These are phyloP conservation scores for Phaeotremella skinneri DNA, from an alignment of 768 basidiomycete species.

Conservation along the genomic window DNA sequence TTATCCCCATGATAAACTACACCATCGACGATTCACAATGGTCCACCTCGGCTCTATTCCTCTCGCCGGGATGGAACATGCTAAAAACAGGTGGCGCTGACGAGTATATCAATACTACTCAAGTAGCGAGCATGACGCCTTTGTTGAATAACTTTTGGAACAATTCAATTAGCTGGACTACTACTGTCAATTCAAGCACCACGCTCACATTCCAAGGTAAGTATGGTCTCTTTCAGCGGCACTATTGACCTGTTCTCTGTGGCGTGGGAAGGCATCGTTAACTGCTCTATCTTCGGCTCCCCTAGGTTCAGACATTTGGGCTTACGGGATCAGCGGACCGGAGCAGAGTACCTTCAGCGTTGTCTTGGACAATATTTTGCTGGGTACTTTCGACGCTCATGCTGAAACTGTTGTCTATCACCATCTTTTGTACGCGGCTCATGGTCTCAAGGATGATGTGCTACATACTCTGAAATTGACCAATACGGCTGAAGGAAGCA, in stretches of 20 bases:
- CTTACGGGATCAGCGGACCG: constrained; percentile 30
- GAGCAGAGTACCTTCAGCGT: constrained; percentile 19
- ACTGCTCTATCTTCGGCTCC: too few species aligned
- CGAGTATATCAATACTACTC: constrained; percentile 20
- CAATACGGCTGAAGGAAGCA: constrained; percentile 11
- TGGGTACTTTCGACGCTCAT: constrained; percentile 17
- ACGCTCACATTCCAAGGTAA: constrained; percentile 30
- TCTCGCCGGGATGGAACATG: constrained; percentile 45
- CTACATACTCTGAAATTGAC: constrained; percentile 20
- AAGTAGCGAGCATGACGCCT: constrained; percentile 21
- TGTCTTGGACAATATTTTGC: constrained; percentile 16
- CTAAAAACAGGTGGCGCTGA: constrained; percentile 22
- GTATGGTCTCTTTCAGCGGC: too few species aligned
- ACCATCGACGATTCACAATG: constrained; percentile 43
- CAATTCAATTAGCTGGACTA: constrained; percentile 32
- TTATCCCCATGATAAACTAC: constrained; percentile 17
- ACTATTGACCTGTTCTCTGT: too few species aligned
- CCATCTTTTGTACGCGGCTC: constrained; percentile 20
- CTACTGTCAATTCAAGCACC: constrained; percentile 9
- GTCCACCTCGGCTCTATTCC: constrained; percentile 22
- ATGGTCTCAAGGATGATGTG: constrained; percentile 17
- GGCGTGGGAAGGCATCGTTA: too few species aligned
- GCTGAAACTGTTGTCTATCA: constrained; percentile 6
- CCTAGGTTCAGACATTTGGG: constrained; percentile 32
- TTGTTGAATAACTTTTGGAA: constrained; percentile 30